These are phyloP conservation scores for Aureobasidium mangrovei DNA, from an alignment of 2,329 filamentous ascomycete genomes.

Conservation along the genomic window DNA sequence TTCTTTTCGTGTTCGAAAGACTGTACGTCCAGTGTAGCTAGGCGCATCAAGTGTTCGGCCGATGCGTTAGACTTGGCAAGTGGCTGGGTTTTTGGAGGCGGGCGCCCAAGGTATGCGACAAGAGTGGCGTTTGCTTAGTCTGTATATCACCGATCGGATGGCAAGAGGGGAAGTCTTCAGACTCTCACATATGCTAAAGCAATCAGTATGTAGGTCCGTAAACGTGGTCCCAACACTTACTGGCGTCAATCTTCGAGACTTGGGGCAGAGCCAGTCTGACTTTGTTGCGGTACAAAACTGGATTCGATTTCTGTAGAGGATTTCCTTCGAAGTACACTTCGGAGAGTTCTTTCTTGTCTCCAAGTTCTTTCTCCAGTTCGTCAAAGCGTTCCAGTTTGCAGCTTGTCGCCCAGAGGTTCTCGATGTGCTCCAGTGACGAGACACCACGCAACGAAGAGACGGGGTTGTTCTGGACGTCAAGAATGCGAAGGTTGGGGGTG, in stretches of 20 bases:
- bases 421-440: constrained; percentile 57
- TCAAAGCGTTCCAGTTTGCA: constrained; percentile 72
- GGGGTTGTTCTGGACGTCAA: constrained; percentile 87
- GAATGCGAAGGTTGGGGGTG: constrained; percentile 54
- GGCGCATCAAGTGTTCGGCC: no score
- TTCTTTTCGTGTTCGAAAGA: no score
- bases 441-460: constrained; percentile 67
- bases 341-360: constrained; percentile 67
- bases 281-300: constrained; percentile 91
- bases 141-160: background rate
- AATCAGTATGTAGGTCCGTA: background rate
- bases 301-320: constrained; percentile 68
- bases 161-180: background rate
- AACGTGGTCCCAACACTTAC: constrained; percentile 50
- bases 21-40: no score
- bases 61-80: no score
- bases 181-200: constrained; percentile 10
- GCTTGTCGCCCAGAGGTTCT: constrained; percentile 92
- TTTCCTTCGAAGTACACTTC: constrained; percentile 98
- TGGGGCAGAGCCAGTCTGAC: constrained; percentile 79
- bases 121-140: no score
- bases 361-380: constrained; percentile 71
- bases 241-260: constrained; percentile 89
- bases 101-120: no score
- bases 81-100: no score